Evolutionary conservation across 2,329 filamentous ascomycete species (phyloP), one percentile per base, ranked within the genome.

Genomic region (Berkeleyomyces basicola): DNA sequence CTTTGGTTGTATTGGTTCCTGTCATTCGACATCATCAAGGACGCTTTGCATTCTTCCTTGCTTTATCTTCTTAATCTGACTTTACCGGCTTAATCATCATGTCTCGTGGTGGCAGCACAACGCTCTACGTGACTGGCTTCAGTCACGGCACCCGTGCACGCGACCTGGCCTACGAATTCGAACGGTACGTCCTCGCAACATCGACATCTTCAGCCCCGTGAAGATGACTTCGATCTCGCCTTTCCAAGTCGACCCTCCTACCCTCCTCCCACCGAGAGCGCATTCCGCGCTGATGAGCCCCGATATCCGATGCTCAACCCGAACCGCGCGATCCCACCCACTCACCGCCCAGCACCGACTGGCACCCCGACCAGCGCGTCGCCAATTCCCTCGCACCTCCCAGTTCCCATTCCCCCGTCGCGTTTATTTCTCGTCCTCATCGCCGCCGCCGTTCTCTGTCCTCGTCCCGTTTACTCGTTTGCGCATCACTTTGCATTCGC

Each of bases 111-210:
- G 85, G 88, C 75, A 87, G 90, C 70, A 95, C 88, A 66, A 97
- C 92, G 64, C 88, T 97, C 70, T 97, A 97, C 80, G 92, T 97
- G 76, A 96, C 91, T 73, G 93, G 93, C 82, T 99, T 99, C 77
- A 95, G 92, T 83, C 90, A 96, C 78, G 90, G 92, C 76, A 96
- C 92, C 76, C 90, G 93, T 81, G 90, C 93, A 76, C 90, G 93
- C 84, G 91, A 99, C 82, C 88, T 97, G 76, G 90, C 92, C 80
- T 96, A 95, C 88, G 92, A 97, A 82, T 97, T 97, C 88, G 92
- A 97, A 91, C 90, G 92, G 90, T 96, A 96, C 84, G 91, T 95
- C 82, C 61, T 40, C 47, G 51, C 58, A 40, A 40, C 33, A 55
- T 61, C 47, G 60, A 42, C 39, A 57, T 61, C 60, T 63, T 59